Percentiles rank a stretch among this genome's conserved stretches.
phyloP scores from a whole-genome alignment of 2,329 filamentous ascomycete genomes.

The Boeremia exigua region DNA sequence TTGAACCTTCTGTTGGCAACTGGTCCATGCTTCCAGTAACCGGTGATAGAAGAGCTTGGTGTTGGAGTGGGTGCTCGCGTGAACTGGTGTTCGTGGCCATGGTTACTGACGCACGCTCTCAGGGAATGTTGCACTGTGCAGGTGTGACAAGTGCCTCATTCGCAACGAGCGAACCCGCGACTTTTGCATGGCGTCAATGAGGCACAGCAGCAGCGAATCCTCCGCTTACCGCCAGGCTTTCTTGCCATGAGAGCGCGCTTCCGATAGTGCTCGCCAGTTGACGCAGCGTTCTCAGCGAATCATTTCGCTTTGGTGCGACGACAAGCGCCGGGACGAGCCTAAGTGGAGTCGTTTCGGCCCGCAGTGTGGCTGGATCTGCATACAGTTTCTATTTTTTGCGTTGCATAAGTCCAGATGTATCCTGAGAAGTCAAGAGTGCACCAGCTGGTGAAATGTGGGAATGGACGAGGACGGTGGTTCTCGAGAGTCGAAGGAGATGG shows the following conservation, averaged over 20 bases:
- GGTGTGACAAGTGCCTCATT: conserved; percentile 25
- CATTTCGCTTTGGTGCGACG: conserved; percentile 29
- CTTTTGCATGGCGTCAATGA: conserved; percentile 31
- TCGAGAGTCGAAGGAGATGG: background rate
- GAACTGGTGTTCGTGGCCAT: conserved; percentile 20
- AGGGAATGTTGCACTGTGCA: conserved; percentile 9
- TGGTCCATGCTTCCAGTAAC: conserved; percentile 8
- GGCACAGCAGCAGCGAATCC: conserved; percentile 35
- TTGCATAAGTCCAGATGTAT: background rate
- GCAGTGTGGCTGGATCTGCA: conserved; percentile 2
- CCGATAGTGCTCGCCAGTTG: conserved; percentile 10
- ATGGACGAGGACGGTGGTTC: background rate
- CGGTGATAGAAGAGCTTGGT: background rate
- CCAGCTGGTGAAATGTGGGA: background rate
- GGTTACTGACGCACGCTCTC: conserved; percentile 16
- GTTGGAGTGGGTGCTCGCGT: conserved; percentile 21
- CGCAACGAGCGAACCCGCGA: conserved; percentile 30
- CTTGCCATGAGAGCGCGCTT: conserved; percentile 29
- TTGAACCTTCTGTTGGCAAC: background rate
- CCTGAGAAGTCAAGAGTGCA: background rate
- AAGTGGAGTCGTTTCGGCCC: conserved; percentile 10
- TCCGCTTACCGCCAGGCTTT: conserved; percentile 16
- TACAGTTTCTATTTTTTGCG: conserved; percentile 5
- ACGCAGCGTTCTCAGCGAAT: conserved; percentile 29
- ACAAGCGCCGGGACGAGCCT: conserved; percentile 28